Evolutionary conservation across 2,329 filamentous ascomycete genomes (phyloP).

Genomic region (Penicillium nordicum): DNA sequence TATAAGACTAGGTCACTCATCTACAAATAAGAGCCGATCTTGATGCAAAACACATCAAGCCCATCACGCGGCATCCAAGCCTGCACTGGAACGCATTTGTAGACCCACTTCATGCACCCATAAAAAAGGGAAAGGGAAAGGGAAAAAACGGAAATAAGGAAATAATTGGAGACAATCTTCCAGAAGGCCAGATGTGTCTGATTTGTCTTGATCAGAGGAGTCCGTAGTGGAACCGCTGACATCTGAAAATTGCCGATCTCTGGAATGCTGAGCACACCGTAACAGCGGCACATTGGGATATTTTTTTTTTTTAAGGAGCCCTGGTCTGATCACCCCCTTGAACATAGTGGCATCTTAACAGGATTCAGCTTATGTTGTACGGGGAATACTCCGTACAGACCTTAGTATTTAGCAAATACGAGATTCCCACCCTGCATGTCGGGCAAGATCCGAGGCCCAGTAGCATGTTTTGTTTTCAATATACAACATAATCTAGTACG

Average conservation of each 20-base stretch:
- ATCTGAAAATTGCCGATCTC: conserved; percentile 21
- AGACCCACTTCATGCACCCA: conserved; percentile 23
- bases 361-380: neutral
- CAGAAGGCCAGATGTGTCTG: conserved; percentile 17
- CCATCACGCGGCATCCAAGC: conserved; percentile 15
- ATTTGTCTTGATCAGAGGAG: conserved; percentile 4
- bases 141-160: conserved; percentile 1
- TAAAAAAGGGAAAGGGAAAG: neutral
- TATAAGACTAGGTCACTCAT: too few relatives aligned
- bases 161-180: conserved; percentile 19
- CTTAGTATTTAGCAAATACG: neutral
- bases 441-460: conserved; percentile 2
- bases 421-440: conserved; percentile 4
- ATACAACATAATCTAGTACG: neutral
- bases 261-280: conserved; percentile 18
- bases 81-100: conserved; percentile 17
- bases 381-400: neutral
- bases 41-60: conserved; percentile 15
- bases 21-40: neutral
- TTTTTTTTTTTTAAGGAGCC: neutral
- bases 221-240: conserved; percentile 16
- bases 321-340: conserved; percentile 1
- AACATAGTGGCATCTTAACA: neutral
- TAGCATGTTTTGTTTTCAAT: neutral
- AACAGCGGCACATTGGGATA: neutral